phyloP scores from a whole-genome alignment of 83 land plant genomes.

The Picea engelmannii region DNA sequence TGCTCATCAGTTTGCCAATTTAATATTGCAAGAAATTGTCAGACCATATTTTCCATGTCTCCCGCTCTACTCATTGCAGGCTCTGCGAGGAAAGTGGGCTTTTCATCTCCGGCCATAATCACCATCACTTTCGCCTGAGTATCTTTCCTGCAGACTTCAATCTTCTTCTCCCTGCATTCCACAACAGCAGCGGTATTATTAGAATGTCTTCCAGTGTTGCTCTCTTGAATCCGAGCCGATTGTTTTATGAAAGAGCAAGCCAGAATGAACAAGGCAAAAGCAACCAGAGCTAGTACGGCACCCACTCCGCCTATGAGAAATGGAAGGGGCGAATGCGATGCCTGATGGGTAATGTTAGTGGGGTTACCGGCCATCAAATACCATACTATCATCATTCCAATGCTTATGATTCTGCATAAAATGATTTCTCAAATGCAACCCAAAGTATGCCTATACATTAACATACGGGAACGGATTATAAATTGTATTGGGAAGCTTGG shows the following conservation, averaged over 20 bases:
- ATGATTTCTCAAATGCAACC: no score
- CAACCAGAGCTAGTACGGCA: slow-evolving; percentile 44
- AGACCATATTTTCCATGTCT: no score
- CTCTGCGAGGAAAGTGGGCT: neutral
- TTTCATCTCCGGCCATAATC: neutral
- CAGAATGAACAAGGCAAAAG: slow-evolving; percentile 35
- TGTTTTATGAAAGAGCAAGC: slow-evolving; percentile 46
- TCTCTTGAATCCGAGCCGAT: neutral
- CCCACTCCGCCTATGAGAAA: slow-evolving; percentile 54
- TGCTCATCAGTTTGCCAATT: no score
- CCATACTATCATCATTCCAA: no score
- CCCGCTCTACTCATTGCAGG: neutral
- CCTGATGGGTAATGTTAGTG: no score
- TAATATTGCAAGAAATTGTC: no score
- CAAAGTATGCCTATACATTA: no score
- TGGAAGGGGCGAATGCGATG: slow-evolving; percentile 15
- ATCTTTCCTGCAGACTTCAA: neutral
- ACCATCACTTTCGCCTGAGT: neutral
- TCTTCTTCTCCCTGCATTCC: neutral
- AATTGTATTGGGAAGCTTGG: no score
- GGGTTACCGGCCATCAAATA: no score
- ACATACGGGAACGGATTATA: no score
- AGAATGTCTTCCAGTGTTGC: neutral
- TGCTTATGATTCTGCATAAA: no score
- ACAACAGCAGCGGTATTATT: neutral